phyloP scores from a whole-genome alignment of 352 stramenopile genomes.

The Pythium myriotylum region DNA sequence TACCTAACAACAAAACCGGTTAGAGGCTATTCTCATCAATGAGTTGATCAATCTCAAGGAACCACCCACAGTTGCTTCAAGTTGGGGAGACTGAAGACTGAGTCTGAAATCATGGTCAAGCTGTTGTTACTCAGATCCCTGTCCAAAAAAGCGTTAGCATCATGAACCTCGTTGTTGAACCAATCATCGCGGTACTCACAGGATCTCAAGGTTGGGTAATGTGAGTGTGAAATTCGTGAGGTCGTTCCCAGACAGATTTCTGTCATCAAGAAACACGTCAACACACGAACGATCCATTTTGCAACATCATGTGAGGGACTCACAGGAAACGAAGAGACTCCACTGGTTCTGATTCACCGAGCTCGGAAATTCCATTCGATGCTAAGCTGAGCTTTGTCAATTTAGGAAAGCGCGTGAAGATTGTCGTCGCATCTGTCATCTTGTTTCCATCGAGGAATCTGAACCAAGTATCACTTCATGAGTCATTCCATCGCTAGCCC shows the following conservation, averaged over 20 bases:
- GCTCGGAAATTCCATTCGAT: constrained; percentile 12
- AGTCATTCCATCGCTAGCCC: too few relatives aligned
- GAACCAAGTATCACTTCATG: too few relatives aligned
- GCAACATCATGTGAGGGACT: neutral
- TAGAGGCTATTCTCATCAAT: too few relatives aligned
- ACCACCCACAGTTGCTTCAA: constrained; percentile 17
- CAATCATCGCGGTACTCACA: constrained; percentile 9
- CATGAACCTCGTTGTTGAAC: neutral
- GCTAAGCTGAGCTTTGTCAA: constrained; percentile 15
- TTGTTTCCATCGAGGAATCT: constrained; percentile 20
- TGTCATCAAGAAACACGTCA: neutral
- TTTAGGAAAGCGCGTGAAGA: constrained; percentile 10
- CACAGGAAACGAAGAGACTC: constrained; percentile 14
- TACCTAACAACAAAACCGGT: constrained; percentile 29
- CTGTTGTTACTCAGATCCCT: constrained; percentile 28
- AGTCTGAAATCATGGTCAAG: constrained; percentile 1
- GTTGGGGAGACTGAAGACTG: constrained; percentile 18
- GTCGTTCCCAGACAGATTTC: constrained; percentile 22
- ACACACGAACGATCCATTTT: neutral
- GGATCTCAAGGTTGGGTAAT: constrained; percentile 7
- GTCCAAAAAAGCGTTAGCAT: neutral
- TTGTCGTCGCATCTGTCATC: constrained; percentile 1
- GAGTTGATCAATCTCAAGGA: too few relatives aligned
- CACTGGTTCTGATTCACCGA: neutral
- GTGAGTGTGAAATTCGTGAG: constrained; percentile 15